These are phyloP conservation scores for Plectosphaerella cucumerina DNA, from an alignment of 2,329 filamentous ascomycete species.

Conservation along the genomic window DNA sequence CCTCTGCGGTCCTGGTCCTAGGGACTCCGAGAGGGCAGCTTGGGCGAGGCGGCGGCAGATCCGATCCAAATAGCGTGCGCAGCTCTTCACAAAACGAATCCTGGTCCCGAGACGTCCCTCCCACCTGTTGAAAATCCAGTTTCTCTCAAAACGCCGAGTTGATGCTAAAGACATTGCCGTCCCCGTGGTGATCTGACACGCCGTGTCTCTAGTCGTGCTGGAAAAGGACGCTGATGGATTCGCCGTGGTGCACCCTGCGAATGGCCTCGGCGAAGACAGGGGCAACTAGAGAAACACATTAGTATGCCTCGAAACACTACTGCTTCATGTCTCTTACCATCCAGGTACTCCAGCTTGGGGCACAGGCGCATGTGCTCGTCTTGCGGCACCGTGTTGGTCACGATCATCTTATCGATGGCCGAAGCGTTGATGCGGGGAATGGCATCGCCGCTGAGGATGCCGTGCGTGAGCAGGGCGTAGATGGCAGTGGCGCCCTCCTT, in stretches of 20 bases:
- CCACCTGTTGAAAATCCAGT: constrained; percentile 3
- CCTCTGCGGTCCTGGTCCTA: too few relatives aligned
- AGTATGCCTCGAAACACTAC: not conserved
- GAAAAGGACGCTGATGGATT: constrained; percentile 95
- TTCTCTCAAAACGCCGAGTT: not conserved
- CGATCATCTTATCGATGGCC: constrained; percentile 85
- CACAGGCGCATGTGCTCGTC: constrained; percentile 73
- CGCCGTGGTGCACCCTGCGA: constrained; percentile 91
- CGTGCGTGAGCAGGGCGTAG: constrained; percentile 90
- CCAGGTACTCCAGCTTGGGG: constrained; percentile 85
- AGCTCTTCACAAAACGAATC: not conserved
- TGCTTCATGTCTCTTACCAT: constrained; percentile 36
- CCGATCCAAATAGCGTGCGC: too few relatives aligned
- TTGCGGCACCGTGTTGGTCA: constrained; percentile 94
- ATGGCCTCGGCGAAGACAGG: constrained; percentile 94
- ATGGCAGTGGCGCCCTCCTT: constrained; percentile 90
- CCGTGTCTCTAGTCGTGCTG: constrained; percentile 12
- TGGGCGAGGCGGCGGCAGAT: too few relatives aligned
- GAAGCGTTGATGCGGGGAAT: constrained; percentile 93
- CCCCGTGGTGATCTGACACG: not conserved
- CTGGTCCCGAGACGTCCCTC: not conserved
- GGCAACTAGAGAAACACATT: constrained; percentile 47
- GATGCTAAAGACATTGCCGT: not conserved
- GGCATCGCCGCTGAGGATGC: constrained; percentile 90
- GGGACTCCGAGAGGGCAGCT: too few relatives aligned